A percentile compares a stretch with the other conserved stretches of the same genome.
Conservation (phyloP, 148 eudicot species). For the Heliamphora exappendiculata region DNA sequence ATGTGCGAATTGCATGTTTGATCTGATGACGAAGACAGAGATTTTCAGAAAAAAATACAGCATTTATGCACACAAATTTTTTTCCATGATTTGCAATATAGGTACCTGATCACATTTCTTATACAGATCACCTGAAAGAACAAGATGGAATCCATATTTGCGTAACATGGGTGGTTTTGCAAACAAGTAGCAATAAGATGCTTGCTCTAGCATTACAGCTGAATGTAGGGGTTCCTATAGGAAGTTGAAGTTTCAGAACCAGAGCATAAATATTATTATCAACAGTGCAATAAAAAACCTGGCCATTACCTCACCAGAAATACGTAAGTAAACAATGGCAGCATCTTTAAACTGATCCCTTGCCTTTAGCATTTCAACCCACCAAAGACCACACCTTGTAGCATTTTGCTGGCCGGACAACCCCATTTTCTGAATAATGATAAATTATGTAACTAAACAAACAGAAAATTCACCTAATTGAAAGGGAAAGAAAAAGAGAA, state of each 20-base stretch:
- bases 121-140: constrained; percentile 88
- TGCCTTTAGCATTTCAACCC: constrained; percentile 93
- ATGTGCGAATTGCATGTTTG: constrained; percentile 88
- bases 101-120: constrained; percentile 86
- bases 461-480: too few relatives aligned
- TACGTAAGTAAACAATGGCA: constrained; percentile 83
- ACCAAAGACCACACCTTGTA: constrained; percentile 93
- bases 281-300: constrained; percentile 10
- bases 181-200: constrained; percentile 86
- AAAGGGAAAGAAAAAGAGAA: background rate
- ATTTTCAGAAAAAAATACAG: constrained; percentile 8
- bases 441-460: constrained; percentile 4
- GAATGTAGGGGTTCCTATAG: constrained; percentile 79
- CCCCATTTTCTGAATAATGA: constrained; percentile 60
- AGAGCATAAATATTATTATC: background rate
- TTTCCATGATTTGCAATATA: background rate
- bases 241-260: constrained; percentile 21
- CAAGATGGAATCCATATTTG: constrained; percentile 96
- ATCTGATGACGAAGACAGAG: constrained; percentile 44
- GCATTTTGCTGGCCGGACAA: constrained; percentile 64
- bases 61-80: constrained; percentile 1
- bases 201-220: constrained; percentile 97
- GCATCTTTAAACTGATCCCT: constrained; percentile 85
- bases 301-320: constrained; percentile 96
- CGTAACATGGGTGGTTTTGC: constrained; percentile 83